Evolutionary conservation across 768 basidiomycete species (phyloP), one percentile per base, ranked within the genome.

Genomic region (Hydnomerulius pinastri): DNA sequence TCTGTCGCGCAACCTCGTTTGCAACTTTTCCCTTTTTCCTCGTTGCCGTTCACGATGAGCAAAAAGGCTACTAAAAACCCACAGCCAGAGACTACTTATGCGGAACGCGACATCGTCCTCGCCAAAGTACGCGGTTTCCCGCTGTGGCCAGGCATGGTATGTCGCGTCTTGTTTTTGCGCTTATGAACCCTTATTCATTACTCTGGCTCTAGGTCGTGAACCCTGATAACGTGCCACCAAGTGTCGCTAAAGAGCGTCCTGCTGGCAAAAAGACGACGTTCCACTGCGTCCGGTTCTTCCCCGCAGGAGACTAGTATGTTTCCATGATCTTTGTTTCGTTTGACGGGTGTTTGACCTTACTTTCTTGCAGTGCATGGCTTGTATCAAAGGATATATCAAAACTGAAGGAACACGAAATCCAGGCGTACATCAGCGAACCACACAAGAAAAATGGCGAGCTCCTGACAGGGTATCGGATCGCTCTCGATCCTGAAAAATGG

Each of bases 41-140:
- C 48, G 42, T 45, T 53, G 28, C 48, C 47, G 27, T 37, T 48
- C 52, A 58, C 46, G 58, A 77, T 77, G 73, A 75, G 68, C 73
- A 84, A 82, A 76, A 85, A 84, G 73, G 66, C 67, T 43, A 56
- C 70, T 39, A 73, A 74, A 64, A 65, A 70, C 36, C 63, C 58
- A 30, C 66, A 78, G 56, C 65, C 71, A 56, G 66, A 65, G 54
- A 66, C 75, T 11, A 73, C 74, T 39, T 96, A 90, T 68, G 77
- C 78, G 20, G 65, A 79, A 48, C 85, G 88, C 70, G 94, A 98
- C 63, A 76, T 93, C 59, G 92, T 98, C 32, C 82, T 98, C 53
- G 93, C 82, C 21, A 95, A 96, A 76, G 74, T 99, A 66, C 91
- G 90, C 73, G 97, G 96, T 9, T 98, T 77, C 73, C 93, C 97